Base-by-base conservation (phyloP, 176 grass and related monocot genomes). In the Aegilops sharonensis region DNA sequence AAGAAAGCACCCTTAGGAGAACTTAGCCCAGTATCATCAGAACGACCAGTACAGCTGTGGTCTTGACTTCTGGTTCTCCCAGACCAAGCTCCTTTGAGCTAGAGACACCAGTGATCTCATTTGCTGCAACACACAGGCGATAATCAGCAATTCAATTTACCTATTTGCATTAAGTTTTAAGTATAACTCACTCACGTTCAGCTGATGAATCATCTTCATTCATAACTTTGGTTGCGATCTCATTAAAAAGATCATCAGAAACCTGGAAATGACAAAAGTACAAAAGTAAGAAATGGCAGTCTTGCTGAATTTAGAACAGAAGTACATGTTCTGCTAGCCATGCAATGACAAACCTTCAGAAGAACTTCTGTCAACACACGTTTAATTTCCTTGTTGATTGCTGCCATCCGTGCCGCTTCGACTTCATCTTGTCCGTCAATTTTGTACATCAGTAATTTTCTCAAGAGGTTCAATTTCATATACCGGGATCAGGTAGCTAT, bases 201-300 rank as follows among this genome's bases (percentile, higher is more conserved):
- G 40, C 40, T 11, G 40, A 43, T 43, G 40, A 43, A 43, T 43
- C 40, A 43, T 43, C 0, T 1, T 43, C 40, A 43, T 43, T 43
- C 9, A 43, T 43, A 43, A 43, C 86, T 68, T 67, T 95, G 50
- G 86, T 91, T 5, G 93, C 93, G 4, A 98, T 95, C 83, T 98
- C 93, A 86, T 98, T 70, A 83, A 98, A 98, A 89, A 98, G 91
- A 87, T 98, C 91, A 88, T 98, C 91, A 79, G 96, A 95, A 89
- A 98, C 96, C 96, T 98, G 87, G 57, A 72, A 62, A 54, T 68
- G 90, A 54, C 4, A 20, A 57, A 64, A 59, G 84, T 48, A 21
- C 20, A 23, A 82, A 39, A 36, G 20, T 29, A 71, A 67, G 20
- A 25, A 68, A 87, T 64, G 21, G 13, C 25, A 73, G 20, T 31